phyloP scores from a whole-genome alignment of 805 yeast species.

The Candida nanaspora region DNA sequence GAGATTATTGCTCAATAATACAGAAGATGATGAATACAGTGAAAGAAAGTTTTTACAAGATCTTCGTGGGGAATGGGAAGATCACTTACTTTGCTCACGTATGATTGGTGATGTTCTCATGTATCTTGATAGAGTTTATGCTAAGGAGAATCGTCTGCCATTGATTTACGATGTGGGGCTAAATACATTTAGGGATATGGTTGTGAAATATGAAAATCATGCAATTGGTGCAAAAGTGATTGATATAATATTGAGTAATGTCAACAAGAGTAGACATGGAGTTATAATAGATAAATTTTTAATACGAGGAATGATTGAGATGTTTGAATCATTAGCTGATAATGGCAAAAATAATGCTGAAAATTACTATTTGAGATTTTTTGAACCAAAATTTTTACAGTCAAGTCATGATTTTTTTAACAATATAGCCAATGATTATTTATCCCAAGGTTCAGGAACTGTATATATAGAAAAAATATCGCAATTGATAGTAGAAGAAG shows the following conservation, averaged over 20 bases:
- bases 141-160: constrained; percentile 56
- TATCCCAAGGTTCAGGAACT: constrained; percentile 41
- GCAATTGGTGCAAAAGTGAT: constrained; percentile 46
- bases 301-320: constrained; percentile 53
- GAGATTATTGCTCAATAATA: constrained; percentile 6
- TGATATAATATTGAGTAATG: constrained; percentile 43
- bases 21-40: constrained; percentile 9
- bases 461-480: constrained; percentile 45
- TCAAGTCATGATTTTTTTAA: constrained; percentile 52
- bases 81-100: constrained; percentile 64
- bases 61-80: constrained; percentile 53
- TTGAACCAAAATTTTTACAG: constrained; percentile 58
- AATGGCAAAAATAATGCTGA: constrained; percentile 25
- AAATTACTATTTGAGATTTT: constrained; percentile 52
- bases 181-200: constrained; percentile 51
- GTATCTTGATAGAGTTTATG: constrained; percentile 82
- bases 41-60: constrained; percentile 21
- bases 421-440: constrained; percentile 35
- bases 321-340: constrained; percentile 64
- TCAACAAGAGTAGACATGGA: constrained; percentile 47
- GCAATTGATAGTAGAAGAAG: constrained; percentile 57
- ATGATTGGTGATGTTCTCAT: constrained; percentile 78
- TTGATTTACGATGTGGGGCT: constrained; percentile 70
- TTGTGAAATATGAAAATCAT: constrained; percentile 43
- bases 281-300: constrained; percentile 49